Evolutionary conservation across 768 basidiomycete genomes (phyloP).

Genomic region (Russula abietina): DNA sequence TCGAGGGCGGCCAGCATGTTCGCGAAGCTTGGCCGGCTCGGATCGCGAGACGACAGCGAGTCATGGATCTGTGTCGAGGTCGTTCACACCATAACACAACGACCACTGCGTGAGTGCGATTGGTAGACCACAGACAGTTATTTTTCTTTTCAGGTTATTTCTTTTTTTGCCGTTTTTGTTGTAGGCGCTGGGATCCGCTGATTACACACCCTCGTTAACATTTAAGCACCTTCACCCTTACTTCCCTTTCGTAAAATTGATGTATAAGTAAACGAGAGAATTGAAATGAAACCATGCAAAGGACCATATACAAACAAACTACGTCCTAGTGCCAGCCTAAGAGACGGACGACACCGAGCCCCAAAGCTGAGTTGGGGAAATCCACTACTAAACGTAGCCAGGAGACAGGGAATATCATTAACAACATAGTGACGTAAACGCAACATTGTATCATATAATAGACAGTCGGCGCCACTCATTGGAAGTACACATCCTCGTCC

Average conservation of each 20-base stretch:
- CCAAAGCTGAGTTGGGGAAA: background rate
- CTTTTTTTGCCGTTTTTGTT: background rate
- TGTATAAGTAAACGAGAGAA: slow-evolving; percentile 9
- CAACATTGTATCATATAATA: background rate
- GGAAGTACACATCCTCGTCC: slow-evolving; percentile 45
- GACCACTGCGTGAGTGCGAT: slow-evolving; percentile 23
- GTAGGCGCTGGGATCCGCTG: slow-evolving; percentile 14
- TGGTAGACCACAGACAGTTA: background rate
- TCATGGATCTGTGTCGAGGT: slow-evolving; percentile 32
- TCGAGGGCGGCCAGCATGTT: slow-evolving; percentile 27
- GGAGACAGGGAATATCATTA: background rate
- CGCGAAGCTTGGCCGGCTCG: slow-evolving; percentile 21
- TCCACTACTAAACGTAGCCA: background rate
- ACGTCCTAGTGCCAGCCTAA: too few species aligned
- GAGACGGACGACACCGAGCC: too few species aligned
- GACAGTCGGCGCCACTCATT: background rate
- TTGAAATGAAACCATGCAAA: slow-evolving; percentile 6
- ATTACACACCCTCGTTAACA: slow-evolving; percentile 1
- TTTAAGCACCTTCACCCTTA: background rate
- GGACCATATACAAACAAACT: too few species aligned
- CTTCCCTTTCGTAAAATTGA: slow-evolving; percentile 1
- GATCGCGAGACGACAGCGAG: slow-evolving; percentile 25
- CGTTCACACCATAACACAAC: slow-evolving; percentile 30
- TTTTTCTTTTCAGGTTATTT: background rate
- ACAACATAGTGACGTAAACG: background rate